These are phyloP conservation scores for Plantago elongata DNA, from an alignment of 257 asterid genomes.

Conservation along the genomic window DNA sequence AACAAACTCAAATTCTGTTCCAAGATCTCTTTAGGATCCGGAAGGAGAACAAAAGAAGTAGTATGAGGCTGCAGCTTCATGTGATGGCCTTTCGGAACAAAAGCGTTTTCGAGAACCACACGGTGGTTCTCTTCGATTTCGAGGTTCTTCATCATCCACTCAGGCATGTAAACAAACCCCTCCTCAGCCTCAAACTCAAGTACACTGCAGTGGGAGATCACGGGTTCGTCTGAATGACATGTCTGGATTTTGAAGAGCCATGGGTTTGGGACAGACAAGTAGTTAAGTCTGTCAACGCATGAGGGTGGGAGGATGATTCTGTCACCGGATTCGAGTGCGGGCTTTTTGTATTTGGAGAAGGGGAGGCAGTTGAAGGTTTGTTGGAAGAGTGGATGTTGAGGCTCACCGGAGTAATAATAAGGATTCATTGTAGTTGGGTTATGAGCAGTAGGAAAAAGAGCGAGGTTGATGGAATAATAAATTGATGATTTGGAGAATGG, in stretches of 20 bases:
- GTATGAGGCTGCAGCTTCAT: conserved; percentile 5
- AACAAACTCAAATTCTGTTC: background rate
- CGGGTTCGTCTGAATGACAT: background rate
- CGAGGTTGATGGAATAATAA: too few relatives aligned
- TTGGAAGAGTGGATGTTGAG: background rate
- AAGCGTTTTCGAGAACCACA: background rate
- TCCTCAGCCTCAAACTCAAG: background rate
- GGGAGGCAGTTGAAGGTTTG: background rate
- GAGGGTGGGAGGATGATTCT: background rate
- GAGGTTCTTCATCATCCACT: conserved; percentile 4
- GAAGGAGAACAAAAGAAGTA: background rate
- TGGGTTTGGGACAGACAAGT: background rate
- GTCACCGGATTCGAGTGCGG: background rate
- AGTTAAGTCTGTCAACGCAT: background rate
- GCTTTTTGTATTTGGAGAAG: background rate
- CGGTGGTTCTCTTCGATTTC: background rate
- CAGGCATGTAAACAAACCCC: conserved; percentile 1
- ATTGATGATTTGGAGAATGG: too few relatives aligned
- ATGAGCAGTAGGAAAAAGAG: too few relatives aligned
- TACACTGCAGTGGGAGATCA: background rate
- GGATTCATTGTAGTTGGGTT: too few relatives aligned
- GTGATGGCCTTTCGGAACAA: background rate
- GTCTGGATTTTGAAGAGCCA: background rate
- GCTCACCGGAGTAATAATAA: background rate
- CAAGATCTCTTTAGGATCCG: background rate